Percentiles rank a stretch among this genome's conserved stretches.
Evolutionary conservation across 2,329 filamentous ascomycete species (phyloP).

Genomic region (Claviceps sp.): DNA sequence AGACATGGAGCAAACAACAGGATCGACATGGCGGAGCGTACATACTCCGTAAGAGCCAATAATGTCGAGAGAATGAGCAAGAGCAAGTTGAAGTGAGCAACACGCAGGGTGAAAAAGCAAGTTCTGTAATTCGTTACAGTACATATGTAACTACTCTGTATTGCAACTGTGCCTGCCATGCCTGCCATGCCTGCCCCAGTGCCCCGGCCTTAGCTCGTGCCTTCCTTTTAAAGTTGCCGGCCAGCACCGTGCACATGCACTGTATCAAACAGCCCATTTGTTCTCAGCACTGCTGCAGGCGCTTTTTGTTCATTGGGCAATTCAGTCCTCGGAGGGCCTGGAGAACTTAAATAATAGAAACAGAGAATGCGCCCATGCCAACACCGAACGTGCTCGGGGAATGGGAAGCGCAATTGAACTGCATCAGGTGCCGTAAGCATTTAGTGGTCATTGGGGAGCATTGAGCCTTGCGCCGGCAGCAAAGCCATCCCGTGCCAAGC

Average conservation of each 20-base stretch:
- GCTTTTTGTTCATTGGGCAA: too few species aligned
- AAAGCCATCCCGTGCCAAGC: too few species aligned
- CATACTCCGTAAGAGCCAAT: too few species aligned
- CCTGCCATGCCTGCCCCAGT: neutral
- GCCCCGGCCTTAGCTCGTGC: neutral
- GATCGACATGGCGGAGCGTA: neutral
- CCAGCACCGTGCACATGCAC: neutral
- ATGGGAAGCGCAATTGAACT: neutral
- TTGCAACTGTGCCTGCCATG: neutral
- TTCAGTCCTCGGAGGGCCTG: too few species aligned
- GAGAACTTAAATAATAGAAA: neutral
- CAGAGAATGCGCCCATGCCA: neutral
- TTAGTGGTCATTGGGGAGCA: neutral
- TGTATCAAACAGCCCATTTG: neutral
- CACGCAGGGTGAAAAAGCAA: neutral
- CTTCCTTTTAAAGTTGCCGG: neutral
- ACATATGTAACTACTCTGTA: too few species aligned
- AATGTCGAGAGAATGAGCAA: neutral
- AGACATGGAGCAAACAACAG: neutral
- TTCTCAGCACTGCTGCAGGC: too few species aligned
- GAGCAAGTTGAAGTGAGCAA: neutral
- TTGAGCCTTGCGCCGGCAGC: neutral
- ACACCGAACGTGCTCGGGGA: neutral
- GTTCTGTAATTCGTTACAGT: neutral
- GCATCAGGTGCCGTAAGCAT: neutral